Conservation (phyloP, 2,329 filamentous ascomycete species). For the Fusarium brevicatenulatum region DNA sequence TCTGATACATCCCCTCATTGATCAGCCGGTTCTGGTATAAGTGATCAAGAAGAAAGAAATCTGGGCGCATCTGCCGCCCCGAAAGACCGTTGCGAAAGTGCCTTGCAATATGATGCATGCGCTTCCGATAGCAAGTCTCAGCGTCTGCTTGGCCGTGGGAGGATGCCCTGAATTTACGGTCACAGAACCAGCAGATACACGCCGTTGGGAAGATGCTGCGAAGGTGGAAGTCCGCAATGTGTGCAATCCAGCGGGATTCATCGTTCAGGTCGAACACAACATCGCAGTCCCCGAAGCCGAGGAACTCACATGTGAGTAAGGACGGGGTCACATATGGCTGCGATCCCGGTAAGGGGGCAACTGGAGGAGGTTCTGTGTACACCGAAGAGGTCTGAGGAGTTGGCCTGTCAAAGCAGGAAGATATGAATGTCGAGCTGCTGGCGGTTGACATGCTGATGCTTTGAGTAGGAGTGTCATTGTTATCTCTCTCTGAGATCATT, state of each 20-base stretch:
- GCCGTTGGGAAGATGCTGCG: slow-evolving; percentile 47
- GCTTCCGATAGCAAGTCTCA: slow-evolving; percentile 46
- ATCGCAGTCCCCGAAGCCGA: slow-evolving; percentile 49
- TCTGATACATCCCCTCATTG: slow-evolving; percentile 32
- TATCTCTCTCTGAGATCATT: slow-evolving; percentile 19
- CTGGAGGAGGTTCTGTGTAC: slow-evolving; percentile 38
- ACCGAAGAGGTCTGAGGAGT: slow-evolving; percentile 14
- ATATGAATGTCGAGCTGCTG: slow-evolving; percentile 23
- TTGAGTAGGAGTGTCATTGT: not conserved
- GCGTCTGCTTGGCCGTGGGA: slow-evolving; percentile 3
- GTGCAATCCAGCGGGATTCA: slow-evolving; percentile 56
- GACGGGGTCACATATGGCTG: slow-evolving; percentile 5
- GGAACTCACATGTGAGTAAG: slow-evolving; percentile 56
- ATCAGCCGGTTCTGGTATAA: slow-evolving; percentile 47
- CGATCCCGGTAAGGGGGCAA: slow-evolving; percentile 11
- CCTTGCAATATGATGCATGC: slow-evolving; percentile 61
- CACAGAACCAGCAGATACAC: slow-evolving; percentile 63
- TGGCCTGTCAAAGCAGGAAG: slow-evolving; percentile 21
- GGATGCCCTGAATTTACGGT: slow-evolving; percentile 50
- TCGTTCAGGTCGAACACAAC: slow-evolving; percentile 52
- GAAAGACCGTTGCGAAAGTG: slow-evolving; percentile 53
- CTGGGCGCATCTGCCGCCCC: slow-evolving; percentile 48
- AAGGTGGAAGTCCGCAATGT: slow-evolving; percentile 55
- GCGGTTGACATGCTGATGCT: slow-evolving; percentile 18
- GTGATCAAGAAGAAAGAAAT: slow-evolving; percentile 55